Evolutionary conservation across 192 early-diverging fungal species (phyloP), one percentile per base, ranked within the genome.

Genomic region (Mortierella claussenii): DNA sequence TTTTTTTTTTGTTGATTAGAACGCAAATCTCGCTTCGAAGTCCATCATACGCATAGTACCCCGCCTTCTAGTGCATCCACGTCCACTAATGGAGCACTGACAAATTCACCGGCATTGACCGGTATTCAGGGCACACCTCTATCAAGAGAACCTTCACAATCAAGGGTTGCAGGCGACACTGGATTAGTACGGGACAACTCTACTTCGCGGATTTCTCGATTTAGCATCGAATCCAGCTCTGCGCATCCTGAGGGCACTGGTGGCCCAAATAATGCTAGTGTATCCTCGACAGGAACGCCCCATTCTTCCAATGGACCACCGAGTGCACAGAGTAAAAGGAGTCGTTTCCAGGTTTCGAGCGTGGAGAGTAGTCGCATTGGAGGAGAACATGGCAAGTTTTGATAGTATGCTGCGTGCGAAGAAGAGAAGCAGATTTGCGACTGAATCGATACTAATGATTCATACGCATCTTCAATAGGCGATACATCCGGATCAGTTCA

Each of bases 11-110:
- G n/a, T 15, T 26, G 27, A 49, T 8, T 62, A 76, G 73, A 76
- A 31, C 73, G 73, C 3, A 76, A 76, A 30, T 76, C 73, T 3
- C 40, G 73, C 3, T 76, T 76, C 45, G 73, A 76, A 40, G 73
- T 76, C 0, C 63, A 76, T 48, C 73, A 76, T 34, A 66, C 17
- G n/a, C 58, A 40, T 45, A 33, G 23, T 21, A 51, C 54, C 3
- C 60, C 59, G 3, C 9, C 34, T 1, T 33, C 57, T 4, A 60
- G 47, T 1, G 31, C 55, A 5, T 33, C 50, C 13, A 27, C 47
- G 20, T 23, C 36, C 3, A 24, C 58, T 1, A 66, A 55, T 31
- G 63, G 71, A 9, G 33, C 45, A 24, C 51, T 31, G 7, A 13
- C 51, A 15, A 61, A 43, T 21, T 60, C 64, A 6, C 63, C 59